Evolutionary conservation across 805 yeast genomes (phyloP), one percentile per base, ranked within the genome.

Genomic region (Tetrapisispora nanseiensis): DNA sequence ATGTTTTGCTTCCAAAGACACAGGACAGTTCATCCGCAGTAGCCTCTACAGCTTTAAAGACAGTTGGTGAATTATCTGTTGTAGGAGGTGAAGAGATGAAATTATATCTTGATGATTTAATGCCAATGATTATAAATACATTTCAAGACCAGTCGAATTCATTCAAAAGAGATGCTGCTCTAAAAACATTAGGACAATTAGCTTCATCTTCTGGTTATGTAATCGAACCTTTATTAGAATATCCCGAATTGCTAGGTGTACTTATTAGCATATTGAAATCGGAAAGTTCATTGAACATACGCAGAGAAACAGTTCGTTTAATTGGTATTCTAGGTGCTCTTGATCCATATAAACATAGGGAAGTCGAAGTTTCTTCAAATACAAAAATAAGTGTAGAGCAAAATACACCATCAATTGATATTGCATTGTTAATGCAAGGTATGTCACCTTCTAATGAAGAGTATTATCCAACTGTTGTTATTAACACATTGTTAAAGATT

Each of bases 261-360:
- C 66, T 92, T 26, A 85, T 87, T 3, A 80, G 79, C 41, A 86
- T 92, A 32, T 65, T 92, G 42, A 84, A 84, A 49, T 77, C 87
- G 45, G 97, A 90, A 54, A 75, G 78, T 10, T 76, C 95, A 0
- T 74, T 81, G 3, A 66, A 74, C 4, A 79, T 86, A 7, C 76
- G 92, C 54, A 69, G 95, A 44, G 97, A 92, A 59, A 83, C 96
- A 0, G 95, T 92, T 1, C 73, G 90, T 49, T 64, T 92, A 20
- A 68, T 92, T 43, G 99, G 99, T 56, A 87, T 89, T 27, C 67
- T 92, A 33, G 99, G 99, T 48, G 98, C 98, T 0, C 67, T 92
- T 37, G 98, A 92, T 62, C 99, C 99, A 1, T 92, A 90, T 58
- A 89, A 86, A 56, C 94, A 87, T 51, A 77, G 95, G 43, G 95